phyloP scores from a whole-genome alignment of 2,329 filamentous ascomycete species.

The Colletotrichum trifolii region DNA sequence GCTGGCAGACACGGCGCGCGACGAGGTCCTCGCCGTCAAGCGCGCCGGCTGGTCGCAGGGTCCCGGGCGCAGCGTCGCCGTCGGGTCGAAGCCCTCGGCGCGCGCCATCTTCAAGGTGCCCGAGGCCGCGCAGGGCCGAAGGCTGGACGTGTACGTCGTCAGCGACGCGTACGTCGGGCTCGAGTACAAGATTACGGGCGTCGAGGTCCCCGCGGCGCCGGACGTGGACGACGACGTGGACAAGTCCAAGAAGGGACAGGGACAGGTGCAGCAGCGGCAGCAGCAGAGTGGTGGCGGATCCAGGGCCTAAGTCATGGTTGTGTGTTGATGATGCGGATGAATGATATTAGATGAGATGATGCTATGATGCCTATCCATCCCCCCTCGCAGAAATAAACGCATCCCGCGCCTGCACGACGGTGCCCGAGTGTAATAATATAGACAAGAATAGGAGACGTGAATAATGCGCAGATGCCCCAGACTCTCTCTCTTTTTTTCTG shows the following conservation, averaged over 20 bases:
- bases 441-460: neutral
- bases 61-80: constrained; percentile 43
- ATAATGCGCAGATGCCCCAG: neutral
- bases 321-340: neutral
- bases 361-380: neutral
- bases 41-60: constrained; percentile 76
- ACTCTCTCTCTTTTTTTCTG: neutral
- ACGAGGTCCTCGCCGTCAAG: constrained; percentile 89
- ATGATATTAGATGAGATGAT: constrained; percentile 9
- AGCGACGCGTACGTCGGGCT: constrained; percentile 92
- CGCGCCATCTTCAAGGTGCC: constrained; percentile 72
- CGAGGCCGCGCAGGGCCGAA: constrained; percentile 62
- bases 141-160: constrained; percentile 78
- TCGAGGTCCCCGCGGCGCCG: constrained; percentile 64
- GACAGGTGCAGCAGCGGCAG: constrained; percentile 36
- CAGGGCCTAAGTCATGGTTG: neutral
- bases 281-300: constrained; percentile 28
- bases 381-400: neutral
- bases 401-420: neutral
- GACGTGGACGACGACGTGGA: constrained; percentile 59
- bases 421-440: neutral
- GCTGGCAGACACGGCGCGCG: constrained; percentile 72
- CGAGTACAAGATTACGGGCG: constrained; percentile 60
- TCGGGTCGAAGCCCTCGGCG: constrained; percentile 61
- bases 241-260: constrained; percentile 54